phyloP scores from a whole-genome alignment of 2,329 filamentous ascomycete genomes.

The Zymoseptoria passerinii region DNA sequence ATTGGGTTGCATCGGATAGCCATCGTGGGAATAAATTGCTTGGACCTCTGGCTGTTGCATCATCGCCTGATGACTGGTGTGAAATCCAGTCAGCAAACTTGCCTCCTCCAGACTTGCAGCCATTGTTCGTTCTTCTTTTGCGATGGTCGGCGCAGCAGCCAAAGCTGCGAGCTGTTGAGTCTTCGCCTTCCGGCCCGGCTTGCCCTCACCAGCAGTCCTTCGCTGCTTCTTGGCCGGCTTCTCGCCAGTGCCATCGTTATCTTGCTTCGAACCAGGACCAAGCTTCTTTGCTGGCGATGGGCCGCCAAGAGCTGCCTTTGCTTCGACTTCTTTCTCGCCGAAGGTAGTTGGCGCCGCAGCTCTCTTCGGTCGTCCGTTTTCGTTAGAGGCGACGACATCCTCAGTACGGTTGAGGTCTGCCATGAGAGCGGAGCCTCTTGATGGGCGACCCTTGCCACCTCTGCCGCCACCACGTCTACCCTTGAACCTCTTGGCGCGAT shows the following conservation, averaged over 20 bases:
- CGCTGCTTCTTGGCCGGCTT: slow-evolving; percentile 28
- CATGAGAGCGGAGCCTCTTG: slow-evolving; percentile 50
- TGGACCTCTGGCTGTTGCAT: slow-evolving; percentile 10
- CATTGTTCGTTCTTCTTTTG: slow-evolving; percentile 26
- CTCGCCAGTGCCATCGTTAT: slow-evolving; percentile 24
- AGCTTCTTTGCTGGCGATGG: slow-evolving; percentile 42
- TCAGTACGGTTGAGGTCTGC: slow-evolving; percentile 50
- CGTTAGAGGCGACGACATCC: slow-evolving; percentile 24
- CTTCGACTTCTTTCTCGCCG: slow-evolving; percentile 56
- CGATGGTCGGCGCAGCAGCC: slow-evolving; percentile 25
- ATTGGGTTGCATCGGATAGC: slow-evolving; percentile 1
- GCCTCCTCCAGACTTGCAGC: slow-evolving; percentile 27
- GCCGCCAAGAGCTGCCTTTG: slow-evolving; percentile 50
- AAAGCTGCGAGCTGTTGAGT: slow-evolving; percentile 32
- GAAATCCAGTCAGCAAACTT: slow-evolving; percentile 25
- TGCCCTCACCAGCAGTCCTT: slow-evolving; percentile 25
- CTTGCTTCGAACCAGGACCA: slow-evolving; percentile 19
- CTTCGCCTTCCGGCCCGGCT: slow-evolving; percentile 34
- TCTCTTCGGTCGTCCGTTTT: slow-evolving; percentile 42
- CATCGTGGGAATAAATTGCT: slow-evolving; percentile 18
- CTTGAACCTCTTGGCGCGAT: slow-evolving; percentile 48
- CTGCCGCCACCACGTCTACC: slow-evolving; percentile 29
- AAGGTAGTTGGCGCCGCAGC: slow-evolving; percentile 63
- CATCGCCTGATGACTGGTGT: slow-evolving; percentile 12
- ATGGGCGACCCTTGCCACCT: slow-evolving; percentile 40